Evolutionary conservation across 768 basidiomycete genomes (phyloP), one percentile per base, ranked within the genome.

Genomic region (Suillus spraguei): DNA sequence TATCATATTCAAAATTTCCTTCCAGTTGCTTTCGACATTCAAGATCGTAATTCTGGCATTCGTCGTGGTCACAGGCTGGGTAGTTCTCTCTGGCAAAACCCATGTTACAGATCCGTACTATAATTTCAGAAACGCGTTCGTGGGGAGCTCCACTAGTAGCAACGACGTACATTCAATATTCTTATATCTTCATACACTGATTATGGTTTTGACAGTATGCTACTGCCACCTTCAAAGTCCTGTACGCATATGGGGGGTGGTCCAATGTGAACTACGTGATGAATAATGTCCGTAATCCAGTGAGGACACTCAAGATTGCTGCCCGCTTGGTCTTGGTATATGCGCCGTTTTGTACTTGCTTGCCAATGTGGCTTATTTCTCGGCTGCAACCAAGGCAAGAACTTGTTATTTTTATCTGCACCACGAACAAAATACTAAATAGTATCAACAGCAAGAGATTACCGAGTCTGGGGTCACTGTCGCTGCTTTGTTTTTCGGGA

Each of bases 301-400:
- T 86, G 3, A 80, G 84, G 49, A 88, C 87, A 5, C 80, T 88
- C 60, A 85, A 85, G 71, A 85, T 87, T 44, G 85, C 86, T 0
- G 86, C 83, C 1, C 85, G 0, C 81, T 87, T 28, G 86, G 85
- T 1, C 72, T 87, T 14, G 78, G 81, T 5, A 83, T 86, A 32
- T 85, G 85, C 41, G 79, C 84, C 0, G 68, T 77, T 2, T 71
- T 87, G 3, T 87, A 88, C 61, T 64, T 87, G 14, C 73, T 87
- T 5, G 84, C 85, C 2, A 87, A 87, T 59, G 75, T 87, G 2
- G 82, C 86, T 2, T 87, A 87, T 66, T 86, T 86, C 53, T 79
- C 84, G 14, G 74, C 71, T 7, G 65, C 73, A 0, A 71, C 64
- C 32, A 70, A 70, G 66, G 74, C 70, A 2, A 8, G 66, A 42